Evolutionary conservation across 306 rosid genomes (phyloP), one percentile per base, ranked within the genome.

Genomic region (Hippophae tibetana): DNA sequence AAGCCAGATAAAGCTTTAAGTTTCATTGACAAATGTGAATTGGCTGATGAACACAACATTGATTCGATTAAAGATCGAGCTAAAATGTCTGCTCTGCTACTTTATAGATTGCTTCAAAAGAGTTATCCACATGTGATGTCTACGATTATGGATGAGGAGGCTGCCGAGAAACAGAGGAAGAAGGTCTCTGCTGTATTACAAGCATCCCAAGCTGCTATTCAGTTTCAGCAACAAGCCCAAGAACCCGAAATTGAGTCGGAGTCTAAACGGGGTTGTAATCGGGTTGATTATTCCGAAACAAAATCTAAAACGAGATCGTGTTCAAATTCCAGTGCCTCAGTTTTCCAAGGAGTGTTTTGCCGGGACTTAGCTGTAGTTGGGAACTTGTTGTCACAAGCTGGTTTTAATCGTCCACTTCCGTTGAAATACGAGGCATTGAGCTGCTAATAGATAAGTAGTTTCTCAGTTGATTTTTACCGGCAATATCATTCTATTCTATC

Each of bases 341-440:
- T 79, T 46, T 89, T 78, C 66, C 95, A 88, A 60, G 99, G 99
- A 26, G 94, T 84, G 41, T 93, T 93, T 63, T 93, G 97, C 83
- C 81, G 99, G 6, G 99, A 93, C 52, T 57, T 88, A 13, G 74
- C 97, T 0, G 86, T 62, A 47, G 99, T 88, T 7, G 99, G 99
- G 43, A 86, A 50, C 72, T 43, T 88, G 73, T 80, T 93, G 3
- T 76, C 97, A 1, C 95, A 82, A 63, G 95, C 53, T 23, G 89
- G 95, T 23, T 76, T 84, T 53, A 88, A 88, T 69, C 80, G 87
- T 31, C 89, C 96, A 12, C 74, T 93, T 60, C 80, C 88, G 13
- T 77, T 93, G 43, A 93, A 93, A 75, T 88, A 84, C 40, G 99
- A 93, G 68, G 95, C 94, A 0, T 64, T 93, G 66, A 93, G 90